phyloP scores from a whole-genome alignment of 2,329 filamentous ascomycete species.

The Penicillium janthinellum region DNA sequence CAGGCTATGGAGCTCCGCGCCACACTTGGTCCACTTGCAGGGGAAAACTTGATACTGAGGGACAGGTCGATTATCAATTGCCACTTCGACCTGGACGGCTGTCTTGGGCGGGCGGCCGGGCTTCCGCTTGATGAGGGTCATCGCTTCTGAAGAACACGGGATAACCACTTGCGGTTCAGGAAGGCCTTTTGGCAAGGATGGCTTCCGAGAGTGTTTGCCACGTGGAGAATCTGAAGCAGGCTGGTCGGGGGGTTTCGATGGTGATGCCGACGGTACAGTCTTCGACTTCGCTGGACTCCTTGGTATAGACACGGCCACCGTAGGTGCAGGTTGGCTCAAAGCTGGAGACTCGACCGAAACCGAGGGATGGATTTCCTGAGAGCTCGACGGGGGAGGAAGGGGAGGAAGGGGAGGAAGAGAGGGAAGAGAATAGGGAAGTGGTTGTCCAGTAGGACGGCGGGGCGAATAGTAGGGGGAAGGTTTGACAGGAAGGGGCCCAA shows the following conservation, averaged over 20 bases:
- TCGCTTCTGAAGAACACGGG: slow-evolving; percentile 11
- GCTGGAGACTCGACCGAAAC: not conserved
- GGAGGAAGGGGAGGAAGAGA: not conserved
- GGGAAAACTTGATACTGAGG: slow-evolving; percentile 49
- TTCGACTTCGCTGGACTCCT: not conserved
- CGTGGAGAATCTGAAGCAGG: not conserved
- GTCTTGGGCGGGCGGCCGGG: slow-evolving; percentile 26
- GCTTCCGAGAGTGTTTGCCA: not conserved
- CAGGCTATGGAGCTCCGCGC: slow-evolving; percentile 63
- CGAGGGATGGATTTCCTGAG: not conserved
- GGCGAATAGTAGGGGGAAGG: not conserved
- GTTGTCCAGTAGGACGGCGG: not conserved
- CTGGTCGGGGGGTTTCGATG: not conserved
- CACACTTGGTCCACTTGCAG: slow-evolving; percentile 62
- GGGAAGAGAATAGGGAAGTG: not conserved
- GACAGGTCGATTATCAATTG: slow-evolving; percentile 16
- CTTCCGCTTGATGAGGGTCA: slow-evolving; percentile 12
- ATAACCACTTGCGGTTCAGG: slow-evolving; percentile 18
- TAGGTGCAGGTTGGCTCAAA: no score
- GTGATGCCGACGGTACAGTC: not conserved
- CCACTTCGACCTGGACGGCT: slow-evolving; percentile 23
- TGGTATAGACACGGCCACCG: not conserved
- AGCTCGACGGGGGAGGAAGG: not conserved
- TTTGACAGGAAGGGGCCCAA: slow-evolving; percentile 1
- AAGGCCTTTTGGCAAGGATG: slow-evolving; percentile 1